Evolutionary conservation across 257 asterid species (phyloP), one percentile per base, ranked within the genome.

Genomic region (Salvia rosmarinus): DNA sequence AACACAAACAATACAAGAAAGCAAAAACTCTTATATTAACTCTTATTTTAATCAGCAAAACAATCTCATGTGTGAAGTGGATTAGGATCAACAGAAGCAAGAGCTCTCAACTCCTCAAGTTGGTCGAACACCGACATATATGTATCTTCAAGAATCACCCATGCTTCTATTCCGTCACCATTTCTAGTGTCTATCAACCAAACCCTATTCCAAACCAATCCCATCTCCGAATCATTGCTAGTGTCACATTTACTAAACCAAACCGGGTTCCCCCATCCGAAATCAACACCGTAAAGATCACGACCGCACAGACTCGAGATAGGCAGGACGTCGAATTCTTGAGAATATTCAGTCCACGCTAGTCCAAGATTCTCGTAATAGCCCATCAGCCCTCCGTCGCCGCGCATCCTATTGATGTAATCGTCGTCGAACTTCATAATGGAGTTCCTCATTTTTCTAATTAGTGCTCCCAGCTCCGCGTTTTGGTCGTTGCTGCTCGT

Each of bases 141-240:
- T 16, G 61, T 25, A 4, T 76, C 64, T 0, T 75, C 81, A 12
- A 75, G 67, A 40, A 32, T 44, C 34, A 75, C 65, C 81, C 83
- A 79, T 1, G 78, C 84, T 12, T 80, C 81, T 0, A 80, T 17
- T 5, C 78, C 84, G 11, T 72, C 81, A 1, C 78, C 78, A 9
- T 39, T 12, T 25, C 47, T 59, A 0, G 52, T 75, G 17, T 80
- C 84, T 30, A 71, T 61, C 34, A 80, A n/a, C 73, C 73, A 75
- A 9, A 75, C 70, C 32, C 3, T 12, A 25, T 80, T 75, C 8
- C 0, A 9, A 57, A 35, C 40, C 5, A 6, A 32, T 32, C 37
- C 37, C 3, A 56, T 4, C 9, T 60, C 66, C 0, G 43, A 20
- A 2, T 32, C 57, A 11, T 28, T 20, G 0, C 64, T 74, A 1